phyloP scores from a whole-genome alignment of 192 early-diverging fungal genomes.

The Spinellus fusiger region DNA sequence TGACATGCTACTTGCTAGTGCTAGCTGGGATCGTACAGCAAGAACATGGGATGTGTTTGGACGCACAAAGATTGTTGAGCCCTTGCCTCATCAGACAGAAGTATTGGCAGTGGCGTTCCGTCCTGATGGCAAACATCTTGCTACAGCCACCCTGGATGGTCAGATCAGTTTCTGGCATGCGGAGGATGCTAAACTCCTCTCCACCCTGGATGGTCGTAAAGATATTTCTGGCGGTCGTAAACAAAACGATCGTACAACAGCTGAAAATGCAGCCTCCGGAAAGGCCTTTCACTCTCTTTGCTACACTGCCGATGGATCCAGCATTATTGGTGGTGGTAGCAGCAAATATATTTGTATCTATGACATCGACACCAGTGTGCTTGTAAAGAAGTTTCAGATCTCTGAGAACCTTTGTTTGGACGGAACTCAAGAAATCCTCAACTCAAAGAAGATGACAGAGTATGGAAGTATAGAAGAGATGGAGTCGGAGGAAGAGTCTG shows the following conservation, averaged over 20 bases:
- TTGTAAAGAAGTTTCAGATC: conserved; percentile 89
- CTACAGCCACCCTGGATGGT: conserved; percentile 85
- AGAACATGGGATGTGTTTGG: conserved; percentile 94
- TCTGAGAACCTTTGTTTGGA: conserved; percentile 91
- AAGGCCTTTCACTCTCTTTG: conserved; percentile 90
- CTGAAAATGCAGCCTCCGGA: conserved; percentile 75
- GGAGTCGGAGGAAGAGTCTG: conserved; percentile 78
- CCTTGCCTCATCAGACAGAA: conserved; percentile 73
- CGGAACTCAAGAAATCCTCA: conserved; percentile 85
- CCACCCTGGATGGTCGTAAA: conserved; percentile 84
- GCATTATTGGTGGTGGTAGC: conserved; percentile 91
- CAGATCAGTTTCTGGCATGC: conserved; percentile 93
- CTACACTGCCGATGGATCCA: conserved; percentile 91
- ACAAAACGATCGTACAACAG: conserved; percentile 67
- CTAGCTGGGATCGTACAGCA: conserved; percentile 90
- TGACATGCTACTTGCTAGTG: conserved; percentile 73
- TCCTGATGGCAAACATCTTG: conserved; percentile 87
- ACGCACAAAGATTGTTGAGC: conserved; percentile 71
- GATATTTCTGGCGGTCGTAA: conserved; percentile 90
- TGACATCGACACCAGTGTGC: conserved; percentile 61
- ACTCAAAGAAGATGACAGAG: conserved; percentile 91
- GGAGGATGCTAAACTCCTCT: conserved; percentile 60
- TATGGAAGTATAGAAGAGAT: conserved; percentile 82
- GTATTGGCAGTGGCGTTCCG: conserved; percentile 84
- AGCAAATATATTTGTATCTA: conserved; percentile 96